Evolutionary conservation across 352 stramenopile genomes (phyloP).

Genomic region (Phytophthora tentaculata): DNA sequence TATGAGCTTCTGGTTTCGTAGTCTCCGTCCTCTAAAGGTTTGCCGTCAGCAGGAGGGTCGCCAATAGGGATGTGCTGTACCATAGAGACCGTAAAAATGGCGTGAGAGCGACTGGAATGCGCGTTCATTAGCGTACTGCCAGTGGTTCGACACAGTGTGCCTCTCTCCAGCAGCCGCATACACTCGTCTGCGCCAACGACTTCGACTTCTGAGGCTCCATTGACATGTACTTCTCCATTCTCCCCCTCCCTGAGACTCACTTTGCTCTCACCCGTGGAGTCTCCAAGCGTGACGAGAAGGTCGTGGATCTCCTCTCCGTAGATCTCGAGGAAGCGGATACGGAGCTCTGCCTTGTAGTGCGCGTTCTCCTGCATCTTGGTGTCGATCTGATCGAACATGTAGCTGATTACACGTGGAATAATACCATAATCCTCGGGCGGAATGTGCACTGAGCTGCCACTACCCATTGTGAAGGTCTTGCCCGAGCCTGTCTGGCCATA

Average conservation of each 20-base stretch:
- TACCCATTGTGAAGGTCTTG: conserved; percentile 92
- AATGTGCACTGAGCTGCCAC: conserved; percentile 82
- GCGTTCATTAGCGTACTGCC: conserved; percentile 94
- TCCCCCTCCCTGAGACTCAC: conserved; percentile 88
- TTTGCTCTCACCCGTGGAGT: conserved; percentile 64
- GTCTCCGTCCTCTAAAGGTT: conserved; percentile 52
- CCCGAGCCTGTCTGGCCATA: conserved; percentile 89
- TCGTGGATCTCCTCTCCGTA: conserved; percentile 93
- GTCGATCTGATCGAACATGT: conserved; percentile 87
- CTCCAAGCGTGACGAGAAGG: conserved; percentile 80
- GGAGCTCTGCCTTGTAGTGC: conserved; percentile 71
- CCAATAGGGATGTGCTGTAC: conserved; percentile 78
- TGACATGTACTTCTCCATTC: conserved; percentile 81
- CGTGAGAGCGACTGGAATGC: conserved; percentile 90
- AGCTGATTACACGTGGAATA: conserved; percentile 84
- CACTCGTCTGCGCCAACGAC: conserved; percentile 79
- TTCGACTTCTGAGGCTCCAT: conserved; percentile 76
- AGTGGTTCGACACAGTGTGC: conserved; percentile 84
- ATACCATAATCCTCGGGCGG: conserved; percentile 85
- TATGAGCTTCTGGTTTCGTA: conserved; percentile 85
- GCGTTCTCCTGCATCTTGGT: conserved; percentile 58
- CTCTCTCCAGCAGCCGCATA: conserved; percentile 81
- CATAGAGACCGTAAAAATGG: conserved; percentile 91
- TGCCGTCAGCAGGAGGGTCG: conserved; percentile 40
- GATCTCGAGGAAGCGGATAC: conserved; percentile 92